Percentiles rank a stretch among this genome's conserved stretches.
Conservation (phyloP, 1,284 basidiomycete genomes). For the Cystobasidium slooffiae region DNA sequence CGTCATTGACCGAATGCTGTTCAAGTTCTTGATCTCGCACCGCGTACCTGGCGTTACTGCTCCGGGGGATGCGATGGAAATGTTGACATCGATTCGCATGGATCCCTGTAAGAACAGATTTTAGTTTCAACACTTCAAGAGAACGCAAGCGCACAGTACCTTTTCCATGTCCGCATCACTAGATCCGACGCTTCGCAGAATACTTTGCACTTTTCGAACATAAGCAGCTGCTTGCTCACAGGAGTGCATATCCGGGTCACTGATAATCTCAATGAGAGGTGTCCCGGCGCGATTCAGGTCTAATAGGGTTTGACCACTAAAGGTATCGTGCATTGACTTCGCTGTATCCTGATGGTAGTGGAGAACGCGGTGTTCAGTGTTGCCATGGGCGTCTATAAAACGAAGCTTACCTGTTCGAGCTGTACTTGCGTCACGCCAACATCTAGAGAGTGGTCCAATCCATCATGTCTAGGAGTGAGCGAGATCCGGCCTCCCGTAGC, state of each 20-base stretch:
- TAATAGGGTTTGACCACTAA: constrained; percentile 67
- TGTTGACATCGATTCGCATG: constrained; percentile 92
- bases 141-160: constrained; percentile 59
- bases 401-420: constrained; percentile 77
- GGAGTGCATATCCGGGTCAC: constrained; percentile 88
- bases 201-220: constrained; percentile 78
- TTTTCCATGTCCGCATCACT: constrained; percentile 98
- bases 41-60: constrained; percentile 73
- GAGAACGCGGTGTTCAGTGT: not conserved
- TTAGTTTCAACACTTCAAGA: not conserved
- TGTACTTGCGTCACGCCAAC: constrained; percentile 93
- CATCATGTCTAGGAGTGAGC: constrained; percentile 57
- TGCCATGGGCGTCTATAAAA: not conserved
- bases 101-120: constrained; percentile 69
- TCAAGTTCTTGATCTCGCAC: constrained; percentile 97
- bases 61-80: constrained; percentile 72
- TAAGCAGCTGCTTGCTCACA: constrained; percentile 92
- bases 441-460: constrained; percentile 58
- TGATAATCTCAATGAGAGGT: constrained; percentile 94
- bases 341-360: constrained; percentile 76
- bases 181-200: constrained; percentile 80
- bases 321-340: constrained; percentile 75
- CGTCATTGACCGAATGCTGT: constrained; percentile 84
- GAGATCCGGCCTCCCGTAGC: constrained; percentile 71
- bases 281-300: constrained; percentile 91